A percentile compares a stretch with the other conserved stretches of the same genome.
phyloP scores from a whole-genome alignment of 2,329 filamentous ascomycete species.

The Aspergillus hortae region DNA sequence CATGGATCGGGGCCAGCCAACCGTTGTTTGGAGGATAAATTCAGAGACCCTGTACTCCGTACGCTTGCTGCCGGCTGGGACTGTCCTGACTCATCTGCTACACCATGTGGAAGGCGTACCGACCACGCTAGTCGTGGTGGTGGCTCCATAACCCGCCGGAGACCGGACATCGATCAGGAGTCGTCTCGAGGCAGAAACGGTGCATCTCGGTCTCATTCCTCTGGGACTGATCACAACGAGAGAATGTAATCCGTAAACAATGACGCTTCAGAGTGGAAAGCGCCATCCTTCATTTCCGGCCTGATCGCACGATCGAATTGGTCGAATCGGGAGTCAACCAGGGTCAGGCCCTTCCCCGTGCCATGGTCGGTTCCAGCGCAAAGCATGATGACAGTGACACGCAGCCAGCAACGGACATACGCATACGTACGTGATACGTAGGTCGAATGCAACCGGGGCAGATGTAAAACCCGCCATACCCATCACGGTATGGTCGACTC shows the following conservation, averaged over 20 bases:
- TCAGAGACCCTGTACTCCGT: constrained; percentile 20
- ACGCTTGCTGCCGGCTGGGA: constrained; percentile 8
- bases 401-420: not conserved
- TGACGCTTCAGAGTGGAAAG: not conserved
- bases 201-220: no score
- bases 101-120: constrained; percentile 24
- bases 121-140: constrained; percentile 21
- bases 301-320: constrained; percentile 6
- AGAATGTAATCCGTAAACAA: not conserved
- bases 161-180: constrained; percentile 16
- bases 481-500: constrained; percentile 3
- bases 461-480: constrained; percentile 11
- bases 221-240: constrained; percentile 9
- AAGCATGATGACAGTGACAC: not conserved
- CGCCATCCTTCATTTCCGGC: not conserved
- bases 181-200: no score
- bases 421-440: constrained; percentile 6
- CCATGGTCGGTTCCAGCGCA: not conserved
- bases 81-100: constrained; percentile 14
- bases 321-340: constrained; percentile 7
- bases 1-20: constrained; percentile 16
- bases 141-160: constrained; percentile 26
- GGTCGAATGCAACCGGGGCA: constrained; percentile 7
- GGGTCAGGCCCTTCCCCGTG: not conserved
- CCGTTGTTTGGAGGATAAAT: constrained; percentile 14